phyloP scores from a whole-genome alignment of 306 rosid genomes.

The Vigna angularis region DNA sequence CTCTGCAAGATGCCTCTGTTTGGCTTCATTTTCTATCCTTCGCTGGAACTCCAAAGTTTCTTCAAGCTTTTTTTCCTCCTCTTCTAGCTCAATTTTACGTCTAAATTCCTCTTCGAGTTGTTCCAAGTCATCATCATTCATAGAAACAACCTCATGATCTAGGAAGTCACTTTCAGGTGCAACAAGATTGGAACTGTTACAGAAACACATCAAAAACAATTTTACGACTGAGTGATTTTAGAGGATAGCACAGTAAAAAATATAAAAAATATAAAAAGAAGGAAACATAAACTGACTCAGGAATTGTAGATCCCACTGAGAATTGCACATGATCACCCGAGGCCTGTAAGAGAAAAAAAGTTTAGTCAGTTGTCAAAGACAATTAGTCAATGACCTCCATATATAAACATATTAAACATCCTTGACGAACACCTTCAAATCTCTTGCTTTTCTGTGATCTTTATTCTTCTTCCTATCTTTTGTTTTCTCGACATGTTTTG shows the following conservation, averaged over 20 bases:
- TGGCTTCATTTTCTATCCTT: constrained; percentile 90
- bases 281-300: constrained; percentile 57
- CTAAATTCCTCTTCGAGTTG: constrained; percentile 81
- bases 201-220: constrained; percentile 43
- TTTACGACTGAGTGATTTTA: constrained; percentile 27
- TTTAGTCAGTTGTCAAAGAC: constrained; percentile 42
- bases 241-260: constrained; percentile 17
- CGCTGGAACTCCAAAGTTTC: constrained; percentile 93
- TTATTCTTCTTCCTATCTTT: constrained; percentile 92
- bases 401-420: constrained; percentile 42
- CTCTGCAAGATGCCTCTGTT: constrained; percentile 92
- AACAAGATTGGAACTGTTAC: constrained; percentile 69
- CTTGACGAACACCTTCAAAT: constrained; percentile 70
- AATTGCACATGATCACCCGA: constrained; percentile 55
- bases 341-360: constrained; percentile 59
- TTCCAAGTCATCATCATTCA: constrained; percentile 61
- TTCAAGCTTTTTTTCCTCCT: constrained; percentile 91
- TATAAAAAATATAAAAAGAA: constrained; percentile 19
- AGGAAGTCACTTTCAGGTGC: constrained; percentile 59
- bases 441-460: constrained; percentile 80
- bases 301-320: constrained; percentile 51
- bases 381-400: constrained; percentile 40
- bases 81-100: constrained; percentile 83
- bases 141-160: constrained; percentile 62
- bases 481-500: constrained; percentile 69